Base-by-base conservation (phyloP, 1,284 basidiomycete genomes). In the Anthracocystis panici-leucophaei region DNA sequence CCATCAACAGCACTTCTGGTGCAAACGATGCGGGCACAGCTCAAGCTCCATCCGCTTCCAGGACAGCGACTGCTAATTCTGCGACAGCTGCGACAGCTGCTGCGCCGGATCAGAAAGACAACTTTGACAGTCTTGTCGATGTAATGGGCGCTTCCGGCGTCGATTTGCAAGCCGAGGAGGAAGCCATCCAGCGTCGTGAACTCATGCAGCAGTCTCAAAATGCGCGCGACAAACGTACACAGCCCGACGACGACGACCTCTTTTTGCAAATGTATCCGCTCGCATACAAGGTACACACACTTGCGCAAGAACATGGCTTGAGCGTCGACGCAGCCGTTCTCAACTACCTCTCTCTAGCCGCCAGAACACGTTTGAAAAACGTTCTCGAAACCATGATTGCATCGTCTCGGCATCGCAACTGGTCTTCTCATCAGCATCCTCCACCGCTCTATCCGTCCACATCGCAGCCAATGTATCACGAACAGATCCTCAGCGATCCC, bases 321-420 rank as follows among this genome's bases (percentile, higher is more conserved):
- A 72, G 76, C 23, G 83, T 84, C 9, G 82, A 85, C 33, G 76
- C 82, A 1, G 78, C 77, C 3, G 80, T 83, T 20, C 78, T 85
- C 57, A 79, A 82, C 51, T 82, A 83, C 42, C 63, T 85, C 49
- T 83, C 81, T 5, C 55, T 83, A 16, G 82, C 82, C 11, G 75
- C 83, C 5, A 68, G 77, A 31, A 77, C 73, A 21, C 64, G 83
- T 3, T 68, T 84, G 65, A 81, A 82, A 41, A 84, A 82, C 54
- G 62, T 85, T 20, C 63, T 83, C 41, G 83, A 84, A 49, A 56
- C 54, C 40, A 85, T 85, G 83, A 72, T 85, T 29, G 66, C 72
- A 14, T 69, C 79, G 8, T 80, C 81, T 6, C 72, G 83, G 5
- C 83, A 85, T 53, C 79, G 83, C 18, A 72, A 68, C 55, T 84